Conservation (phyloP, 768 basidiomycete genomes). For the Leucocoprinus birnbaumii region DNA sequence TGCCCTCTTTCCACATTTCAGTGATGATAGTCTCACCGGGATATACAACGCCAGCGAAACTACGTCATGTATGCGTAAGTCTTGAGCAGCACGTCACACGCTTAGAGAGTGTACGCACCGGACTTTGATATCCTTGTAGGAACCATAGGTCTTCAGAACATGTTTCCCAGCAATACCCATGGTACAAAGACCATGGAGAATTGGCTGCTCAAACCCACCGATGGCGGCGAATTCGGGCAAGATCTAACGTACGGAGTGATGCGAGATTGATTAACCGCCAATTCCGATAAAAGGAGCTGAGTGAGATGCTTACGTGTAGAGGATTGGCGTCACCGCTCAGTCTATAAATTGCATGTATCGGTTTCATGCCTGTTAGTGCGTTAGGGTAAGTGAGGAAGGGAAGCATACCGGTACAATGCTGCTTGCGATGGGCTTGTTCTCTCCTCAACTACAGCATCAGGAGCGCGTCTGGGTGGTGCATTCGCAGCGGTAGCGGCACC, state of each 20-base stretch:
- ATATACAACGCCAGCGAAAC: constrained; percentile 88
- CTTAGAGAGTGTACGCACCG: constrained; percentile 44
- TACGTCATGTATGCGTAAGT: constrained; percentile 20
- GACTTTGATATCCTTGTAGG: constrained; percentile 92
- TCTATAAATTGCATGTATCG: not conserved
- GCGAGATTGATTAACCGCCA: not conserved
- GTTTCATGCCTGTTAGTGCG: too few relatives aligned
- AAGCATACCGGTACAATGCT: constrained; percentile 79
- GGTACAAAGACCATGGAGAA: constrained; percentile 84
- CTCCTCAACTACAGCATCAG: constrained; percentile 88
- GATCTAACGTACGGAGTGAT: constrained; percentile 49
- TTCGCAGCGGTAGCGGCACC: constrained; percentile 86
- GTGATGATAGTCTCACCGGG: constrained; percentile 96
- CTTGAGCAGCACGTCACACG: not conserved
- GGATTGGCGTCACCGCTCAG: constrained; percentile 92
- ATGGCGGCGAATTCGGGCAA: constrained; percentile 91
- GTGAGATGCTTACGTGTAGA: constrained; percentile 59
- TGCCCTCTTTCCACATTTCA: constrained; percentile 97
- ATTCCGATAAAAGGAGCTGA: not conserved
- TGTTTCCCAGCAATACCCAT: constrained; percentile 96
- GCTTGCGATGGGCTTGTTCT: constrained; percentile 81
- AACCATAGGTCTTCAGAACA: constrained; percentile 81
- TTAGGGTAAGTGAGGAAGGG: too few relatives aligned
- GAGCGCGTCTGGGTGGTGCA: constrained; percentile 72
- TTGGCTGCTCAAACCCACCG: constrained; percentile 93